Conservation (phyloP, 768 basidiomycete genomes). For the Leccinum incarnatum region DNA sequence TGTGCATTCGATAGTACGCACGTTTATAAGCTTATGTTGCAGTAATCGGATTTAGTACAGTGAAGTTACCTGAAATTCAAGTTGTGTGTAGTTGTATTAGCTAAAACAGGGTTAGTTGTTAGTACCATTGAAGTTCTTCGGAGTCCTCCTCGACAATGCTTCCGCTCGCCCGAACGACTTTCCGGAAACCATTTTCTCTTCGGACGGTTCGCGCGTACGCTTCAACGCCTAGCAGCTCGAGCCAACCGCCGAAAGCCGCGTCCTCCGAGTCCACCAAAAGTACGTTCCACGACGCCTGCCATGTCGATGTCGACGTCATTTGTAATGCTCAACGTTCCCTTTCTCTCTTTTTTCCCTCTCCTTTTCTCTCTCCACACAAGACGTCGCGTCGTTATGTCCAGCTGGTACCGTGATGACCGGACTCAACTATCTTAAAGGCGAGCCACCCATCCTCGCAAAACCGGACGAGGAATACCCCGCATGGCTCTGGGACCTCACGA, state of each 20-base stretch:
- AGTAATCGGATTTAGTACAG: too few relatives aligned
- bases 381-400: constrained; percentile 57
- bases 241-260: background rate
- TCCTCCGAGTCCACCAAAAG: constrained; percentile 18
- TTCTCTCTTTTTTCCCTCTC: background rate
- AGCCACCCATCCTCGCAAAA: constrained; percentile 69
- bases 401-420: constrained; percentile 78
- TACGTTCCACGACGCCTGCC: constrained; percentile 7
- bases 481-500: constrained; percentile 83
- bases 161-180: constrained; percentile 11
- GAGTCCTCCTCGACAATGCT: constrained; percentile 3
- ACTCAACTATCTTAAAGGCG: constrained; percentile 78
- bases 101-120: too few relatives aligned
- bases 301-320: too few relatives aligned
- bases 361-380: background rate
- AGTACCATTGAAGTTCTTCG: too few relatives aligned
- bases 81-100: too few relatives aligned
- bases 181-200: constrained; percentile 9
- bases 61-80: too few relatives aligned
- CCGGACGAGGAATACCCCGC: constrained; percentile 83
- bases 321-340: background rate
- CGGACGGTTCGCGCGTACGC: constrained; percentile 15
- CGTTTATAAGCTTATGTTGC: too few relatives aligned
- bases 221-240: constrained; percentile 3
- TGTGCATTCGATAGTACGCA: too few relatives aligned